These are phyloP conservation scores for Chlamydomonas sphaeroides DNA, from an alignment of 139 green algal genomes.

Conservation along the genomic window DNA sequence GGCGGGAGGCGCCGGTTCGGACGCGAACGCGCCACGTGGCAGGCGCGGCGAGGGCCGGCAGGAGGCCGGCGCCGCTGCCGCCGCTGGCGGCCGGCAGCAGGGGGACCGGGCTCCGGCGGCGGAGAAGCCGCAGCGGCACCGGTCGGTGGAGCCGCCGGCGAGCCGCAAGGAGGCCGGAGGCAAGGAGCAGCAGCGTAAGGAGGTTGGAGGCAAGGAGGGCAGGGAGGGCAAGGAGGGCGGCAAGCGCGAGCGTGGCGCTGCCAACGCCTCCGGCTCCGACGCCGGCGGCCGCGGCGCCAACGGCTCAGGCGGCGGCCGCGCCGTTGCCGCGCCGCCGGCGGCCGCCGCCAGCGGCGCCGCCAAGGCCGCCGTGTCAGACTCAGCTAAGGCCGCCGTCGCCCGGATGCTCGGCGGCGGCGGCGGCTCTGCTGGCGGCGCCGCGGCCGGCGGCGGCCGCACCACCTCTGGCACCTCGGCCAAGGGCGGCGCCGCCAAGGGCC, in stretches of 20 bases:
- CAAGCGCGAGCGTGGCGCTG: too few relatives aligned
- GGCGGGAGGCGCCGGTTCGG: not conserved
- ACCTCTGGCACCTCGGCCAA: not conserved
- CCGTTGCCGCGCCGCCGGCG: too few relatives aligned
- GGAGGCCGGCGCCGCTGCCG: not conserved
- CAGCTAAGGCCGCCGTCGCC: constrained; percentile 21
- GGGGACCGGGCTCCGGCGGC: not conserved
- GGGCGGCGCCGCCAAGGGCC: not conserved
- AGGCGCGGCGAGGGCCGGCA: constrained; percentile 1
- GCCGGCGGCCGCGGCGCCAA: too few relatives aligned
- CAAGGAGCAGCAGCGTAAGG: too few relatives aligned
- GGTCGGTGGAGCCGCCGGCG: too few relatives aligned
- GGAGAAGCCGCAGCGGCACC: not conserved
- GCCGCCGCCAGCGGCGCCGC: too few relatives aligned
- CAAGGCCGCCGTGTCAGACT: constrained; percentile 12
- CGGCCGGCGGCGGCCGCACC: not conserved
- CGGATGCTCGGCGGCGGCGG: constrained; percentile 1
- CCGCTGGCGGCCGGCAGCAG: not conserved
- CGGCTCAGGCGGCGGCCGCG: too few relatives aligned
- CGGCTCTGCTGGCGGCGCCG: too few relatives aligned
- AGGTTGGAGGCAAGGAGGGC: not conserved
- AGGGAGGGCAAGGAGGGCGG: not conserved
- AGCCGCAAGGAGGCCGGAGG: too few relatives aligned
- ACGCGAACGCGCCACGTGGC: not conserved
- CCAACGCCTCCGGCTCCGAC: too few relatives aligned